phyloP scores from a whole-genome alignment of 306 rosid species.

The Casuarina cunninghamiana region DNA sequence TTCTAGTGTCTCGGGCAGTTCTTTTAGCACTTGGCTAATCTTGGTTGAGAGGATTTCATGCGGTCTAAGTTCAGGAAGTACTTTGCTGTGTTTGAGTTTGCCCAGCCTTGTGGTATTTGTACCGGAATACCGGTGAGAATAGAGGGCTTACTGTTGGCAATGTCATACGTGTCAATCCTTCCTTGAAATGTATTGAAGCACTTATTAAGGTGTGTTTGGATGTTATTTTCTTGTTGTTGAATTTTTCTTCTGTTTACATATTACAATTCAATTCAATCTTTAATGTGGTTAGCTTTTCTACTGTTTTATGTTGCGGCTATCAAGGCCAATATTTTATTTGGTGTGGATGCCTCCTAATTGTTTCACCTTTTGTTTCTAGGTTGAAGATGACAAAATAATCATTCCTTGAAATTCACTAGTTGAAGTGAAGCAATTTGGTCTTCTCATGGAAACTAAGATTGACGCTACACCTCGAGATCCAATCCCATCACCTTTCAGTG shows the following conservation, averaged over 20 bases:
- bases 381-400: conserved; percentile 89
- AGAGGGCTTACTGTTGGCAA: conserved; percentile 90
- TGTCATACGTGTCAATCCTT: conserved; percentile 84
- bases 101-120: conserved; percentile 82
- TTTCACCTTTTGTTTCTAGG: conserved; percentile 44
- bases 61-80: conserved; percentile 78
- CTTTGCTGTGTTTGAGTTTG: conserved; percentile 75
- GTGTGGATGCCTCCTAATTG: conserved; percentile 3
- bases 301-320: neutral
- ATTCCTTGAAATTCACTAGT: conserved; percentile 81
- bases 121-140: conserved; percentile 90
- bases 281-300: conserved; percentile 7
- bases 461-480: conserved; percentile 91
- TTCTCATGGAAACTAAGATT: conserved; percentile 90
- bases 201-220: conserved; percentile 75
- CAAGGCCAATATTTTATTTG: neutral
- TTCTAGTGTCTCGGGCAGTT: conserved; percentile 74
- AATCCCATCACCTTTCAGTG: conserved; percentile 61
- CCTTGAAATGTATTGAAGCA: conserved; percentile 73
- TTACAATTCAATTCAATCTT: neutral
- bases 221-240: conserved; percentile 12
- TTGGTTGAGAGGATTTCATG: conserved; percentile 84
- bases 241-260: conserved; percentile 3
- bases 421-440: conserved; percentile 97
- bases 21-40: conserved; percentile 78